Percentiles rank a stretch among this genome's conserved stretches.
Conservation (phyloP, 495 filamentous ascomycete genomes). For the Hypoxylon crocopeplum region DNA sequence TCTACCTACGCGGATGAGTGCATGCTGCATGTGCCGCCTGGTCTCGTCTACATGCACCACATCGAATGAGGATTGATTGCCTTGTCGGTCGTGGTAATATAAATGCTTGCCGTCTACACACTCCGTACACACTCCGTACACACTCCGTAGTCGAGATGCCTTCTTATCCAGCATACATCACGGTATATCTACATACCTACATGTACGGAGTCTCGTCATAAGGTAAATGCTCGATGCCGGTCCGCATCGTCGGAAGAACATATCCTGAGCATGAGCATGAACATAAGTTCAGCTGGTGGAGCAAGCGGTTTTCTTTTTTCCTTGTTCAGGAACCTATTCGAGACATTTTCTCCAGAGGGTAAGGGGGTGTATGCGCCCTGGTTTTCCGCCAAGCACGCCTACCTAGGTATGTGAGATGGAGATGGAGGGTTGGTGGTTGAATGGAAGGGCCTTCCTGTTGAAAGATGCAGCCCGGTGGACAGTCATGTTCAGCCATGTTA, state of each 20-base stretch:
- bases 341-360: conserved; percentile 12
- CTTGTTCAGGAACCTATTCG: conserved; percentile 11
- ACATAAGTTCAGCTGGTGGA: too few relatives aligned
- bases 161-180: too few relatives aligned
- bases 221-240: conserved; percentile 1
- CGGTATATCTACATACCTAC: too few relatives aligned
- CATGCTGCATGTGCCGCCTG: conserved; percentile 33
- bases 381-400: conserved; percentile 17
- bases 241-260: conserved; percentile 12
- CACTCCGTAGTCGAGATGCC: too few relatives aligned
- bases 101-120: conserved; percentile 1
- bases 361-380: conserved; percentile 18
- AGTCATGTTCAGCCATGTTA: conserved; percentile 24
- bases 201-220: too few relatives aligned
- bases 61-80: conserved; percentile 28
- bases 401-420: conserved; percentile 11
- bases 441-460: conserved; percentile 22
- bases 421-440: conserved; percentile 20
- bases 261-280: conserved; percentile 10
- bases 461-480: conserved; percentile 36
- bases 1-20: conserved; percentile 31
- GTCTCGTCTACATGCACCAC: conserved; percentile 33
- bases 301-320: too few relatives aligned
- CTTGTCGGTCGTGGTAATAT: conserved; percentile 15
- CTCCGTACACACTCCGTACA: too few relatives aligned